A percentile compares a stretch with the other conserved stretches of the same genome.
Evolutionary conservation across 2,329 filamentous ascomycete genomes (phyloP).

Genomic region (Raffaelea ambrosiae): DNA sequence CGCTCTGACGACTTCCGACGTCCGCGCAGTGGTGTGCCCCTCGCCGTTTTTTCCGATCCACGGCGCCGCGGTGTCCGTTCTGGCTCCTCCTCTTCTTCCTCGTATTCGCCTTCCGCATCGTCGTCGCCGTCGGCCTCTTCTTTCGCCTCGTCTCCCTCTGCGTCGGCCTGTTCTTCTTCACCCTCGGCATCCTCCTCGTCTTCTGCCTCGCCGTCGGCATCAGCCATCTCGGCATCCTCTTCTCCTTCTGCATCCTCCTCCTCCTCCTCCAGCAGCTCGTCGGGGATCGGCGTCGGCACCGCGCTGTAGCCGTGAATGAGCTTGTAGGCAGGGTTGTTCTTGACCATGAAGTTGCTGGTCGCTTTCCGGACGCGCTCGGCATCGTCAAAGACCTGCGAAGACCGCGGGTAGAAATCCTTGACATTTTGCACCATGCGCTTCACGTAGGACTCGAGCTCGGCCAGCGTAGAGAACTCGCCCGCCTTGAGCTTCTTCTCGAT

Average conservation of each 20-base stretch:
- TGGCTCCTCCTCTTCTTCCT: constrained; percentile 16
- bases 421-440: constrained; percentile 84
- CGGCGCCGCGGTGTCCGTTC: constrained; percentile 24
- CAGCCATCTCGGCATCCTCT: constrained; percentile 17
- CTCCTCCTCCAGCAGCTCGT: constrained; percentile 26
- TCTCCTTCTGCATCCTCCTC: constrained; percentile 10
- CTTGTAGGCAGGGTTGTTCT: constrained; percentile 76
- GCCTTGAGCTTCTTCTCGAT: constrained; percentile 68
- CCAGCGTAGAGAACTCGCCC: constrained; percentile 60
- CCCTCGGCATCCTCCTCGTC: constrained; percentile 21
- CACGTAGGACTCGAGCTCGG: constrained; percentile 72
- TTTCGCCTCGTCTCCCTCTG: constrained; percentile 26
- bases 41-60: constrained; percentile 2
- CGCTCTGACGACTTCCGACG: constrained; percentile 9
- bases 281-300: constrained; percentile 63
- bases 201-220: constrained; percentile 24
- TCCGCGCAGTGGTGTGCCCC: constrained; percentile 8
- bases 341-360: constrained; percentile 79
- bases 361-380: constrained; percentile 82
- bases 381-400: constrained; percentile 67
- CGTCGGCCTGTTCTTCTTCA: constrained; percentile 18
- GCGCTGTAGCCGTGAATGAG: constrained; percentile 57
- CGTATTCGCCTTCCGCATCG: constrained; percentile 12
- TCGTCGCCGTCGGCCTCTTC: constrained; percentile 23
- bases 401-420: constrained; percentile 72